phyloP scores from a whole-genome alignment of 768 basidiomycete genomes.

The Suillus variegatus region DNA sequence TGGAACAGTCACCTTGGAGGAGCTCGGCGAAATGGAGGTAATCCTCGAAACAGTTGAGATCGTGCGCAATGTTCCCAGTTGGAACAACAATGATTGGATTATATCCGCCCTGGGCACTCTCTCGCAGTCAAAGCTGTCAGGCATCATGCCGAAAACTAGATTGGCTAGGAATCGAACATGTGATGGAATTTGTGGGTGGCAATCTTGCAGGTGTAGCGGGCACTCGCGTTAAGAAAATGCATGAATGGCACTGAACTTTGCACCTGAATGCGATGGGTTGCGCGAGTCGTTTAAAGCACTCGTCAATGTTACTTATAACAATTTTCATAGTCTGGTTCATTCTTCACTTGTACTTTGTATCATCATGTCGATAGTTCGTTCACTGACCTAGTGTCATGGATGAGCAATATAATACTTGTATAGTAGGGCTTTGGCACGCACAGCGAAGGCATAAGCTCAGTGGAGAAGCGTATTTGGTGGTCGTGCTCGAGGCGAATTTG shows the following conservation, averaged over 20 bases:
- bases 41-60: background rate
- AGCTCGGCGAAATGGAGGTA: background rate
- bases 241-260: background rate
- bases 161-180: background rate
- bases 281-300: background rate
- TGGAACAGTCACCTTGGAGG: conserved; percentile 18
- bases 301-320: background rate
- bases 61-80: background rate
- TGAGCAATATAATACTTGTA: too few species aligned
- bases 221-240: background rate
- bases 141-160: background rate
- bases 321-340: background rate
- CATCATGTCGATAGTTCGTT: background rate
- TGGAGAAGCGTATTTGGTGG: too few species aligned
- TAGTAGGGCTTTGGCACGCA: too few species aligned
- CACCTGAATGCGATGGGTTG: background rate
- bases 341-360: background rate
- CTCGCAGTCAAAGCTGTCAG: background rate
- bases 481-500: too few species aligned
- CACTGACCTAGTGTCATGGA: too few species aligned
- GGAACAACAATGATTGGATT: background rate
- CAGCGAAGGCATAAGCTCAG: too few species aligned
- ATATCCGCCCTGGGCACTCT: background rate
- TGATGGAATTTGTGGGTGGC: background rate
- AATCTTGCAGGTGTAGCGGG: background rate